These are phyloP conservation scores for Penicillium aurantiogriseum DNA, from an alignment of 2,329 filamentous ascomycete genomes.

Conservation along the genomic window DNA sequence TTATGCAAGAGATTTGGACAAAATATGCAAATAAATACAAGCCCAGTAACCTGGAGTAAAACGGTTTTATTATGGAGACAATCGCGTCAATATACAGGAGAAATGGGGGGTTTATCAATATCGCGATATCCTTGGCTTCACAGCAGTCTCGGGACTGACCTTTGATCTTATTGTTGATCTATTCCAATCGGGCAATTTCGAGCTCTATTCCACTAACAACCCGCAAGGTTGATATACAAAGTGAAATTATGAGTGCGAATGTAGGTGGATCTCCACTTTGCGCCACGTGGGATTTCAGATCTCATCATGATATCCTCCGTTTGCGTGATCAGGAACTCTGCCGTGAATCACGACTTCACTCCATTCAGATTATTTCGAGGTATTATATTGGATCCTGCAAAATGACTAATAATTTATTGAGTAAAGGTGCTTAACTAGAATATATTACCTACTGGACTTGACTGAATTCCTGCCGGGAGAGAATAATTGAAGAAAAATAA, in stretches of 20 bases:
- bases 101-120: constrained; percentile 2
- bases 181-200: constrained; percentile 9
- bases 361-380: not conserved
- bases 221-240: not conserved
- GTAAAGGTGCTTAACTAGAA: not conserved
- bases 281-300: not conserved
- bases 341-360: not conserved
- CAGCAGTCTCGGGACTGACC: not conserved
- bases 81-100: not conserved
- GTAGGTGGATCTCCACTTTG: not conserved
- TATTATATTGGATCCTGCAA: too few species aligned
- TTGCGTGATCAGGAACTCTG: constrained; percentile 15
- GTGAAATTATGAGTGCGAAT: not conserved
- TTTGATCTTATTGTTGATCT: not conserved
- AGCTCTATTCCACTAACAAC: not conserved
- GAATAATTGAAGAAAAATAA: not conserved
- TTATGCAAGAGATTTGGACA: not conserved
- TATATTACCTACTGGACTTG: not conserved
- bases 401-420: not conserved
- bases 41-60: not conserved
- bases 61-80: not conserved
- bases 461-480: not conserved
- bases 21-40: not conserved
- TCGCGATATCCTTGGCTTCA: not conserved
- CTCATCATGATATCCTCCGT: constrained; percentile 24